Evolutionary conservation across 1,284 basidiomycete species (phyloP).

Genomic region (Rhodotorula sp.): DNA sequence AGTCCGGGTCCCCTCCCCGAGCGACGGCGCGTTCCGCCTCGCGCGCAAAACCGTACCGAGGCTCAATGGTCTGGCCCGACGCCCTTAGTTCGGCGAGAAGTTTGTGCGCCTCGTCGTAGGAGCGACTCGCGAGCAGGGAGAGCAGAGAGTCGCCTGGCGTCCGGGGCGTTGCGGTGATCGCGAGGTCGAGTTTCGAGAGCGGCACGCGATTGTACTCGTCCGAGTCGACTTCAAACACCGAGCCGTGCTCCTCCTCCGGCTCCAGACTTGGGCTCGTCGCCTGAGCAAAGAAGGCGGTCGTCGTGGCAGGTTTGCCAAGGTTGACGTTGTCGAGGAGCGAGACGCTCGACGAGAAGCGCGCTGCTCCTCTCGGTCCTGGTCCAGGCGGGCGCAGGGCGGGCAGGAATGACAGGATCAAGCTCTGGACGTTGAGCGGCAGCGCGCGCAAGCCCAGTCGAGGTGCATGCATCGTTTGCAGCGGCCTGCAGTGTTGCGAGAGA

Average conservation of each 20-base stretch:
- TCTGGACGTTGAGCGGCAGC: conserved; percentile 21
- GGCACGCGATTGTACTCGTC: conserved; percentile 22
- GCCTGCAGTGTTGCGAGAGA: not conserved
- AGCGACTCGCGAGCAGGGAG: conserved; percentile 2
- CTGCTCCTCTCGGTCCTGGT: not conserved
- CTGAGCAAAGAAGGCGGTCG: not conserved
- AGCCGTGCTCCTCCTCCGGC: too few relatives aligned
- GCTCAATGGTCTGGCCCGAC: not conserved
- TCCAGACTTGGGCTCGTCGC: not conserved
- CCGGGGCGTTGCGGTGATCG: not conserved
- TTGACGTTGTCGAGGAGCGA: conserved; percentile 1
- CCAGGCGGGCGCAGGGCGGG: not conserved
- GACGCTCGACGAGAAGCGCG: conserved; percentile 10
- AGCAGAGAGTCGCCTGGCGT: conserved; percentile 21
- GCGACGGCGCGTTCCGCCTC: not conserved
- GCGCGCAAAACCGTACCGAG: conserved; percentile 5
- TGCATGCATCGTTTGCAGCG: not conserved
- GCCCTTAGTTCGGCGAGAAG: conserved; percentile 12
- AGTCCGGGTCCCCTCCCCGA: not conserved
- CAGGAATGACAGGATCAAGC: conserved; percentile 2
- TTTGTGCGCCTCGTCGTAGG: not conserved
- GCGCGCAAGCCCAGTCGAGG: not conserved
- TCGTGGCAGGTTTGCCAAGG: not conserved
- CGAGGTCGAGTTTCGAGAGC: conserved; percentile 28
- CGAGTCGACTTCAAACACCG: conserved; percentile 17